Conservation (phyloP, 805 yeast species). For the Starmerella roubikii region DNA sequence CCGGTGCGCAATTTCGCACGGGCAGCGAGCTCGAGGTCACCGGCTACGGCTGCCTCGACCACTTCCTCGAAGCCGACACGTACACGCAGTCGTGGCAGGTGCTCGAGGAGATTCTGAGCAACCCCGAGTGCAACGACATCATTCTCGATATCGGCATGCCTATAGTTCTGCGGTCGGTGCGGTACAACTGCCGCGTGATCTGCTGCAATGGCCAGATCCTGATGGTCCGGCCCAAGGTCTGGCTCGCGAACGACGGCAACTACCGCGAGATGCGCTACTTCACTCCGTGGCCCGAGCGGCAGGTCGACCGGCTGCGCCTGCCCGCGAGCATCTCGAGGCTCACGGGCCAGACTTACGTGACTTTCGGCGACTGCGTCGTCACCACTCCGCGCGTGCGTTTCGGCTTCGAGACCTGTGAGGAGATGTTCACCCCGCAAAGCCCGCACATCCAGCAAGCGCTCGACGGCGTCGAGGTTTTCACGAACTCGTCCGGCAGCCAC, state of each 20-base stretch:
- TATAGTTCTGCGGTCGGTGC: constrained; percentile 66
- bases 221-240: constrained; percentile 80
- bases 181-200: constrained; percentile 82
- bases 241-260: constrained; percentile 95
- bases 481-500: constrained; percentile 95
- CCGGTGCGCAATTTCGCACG: constrained; percentile 71
- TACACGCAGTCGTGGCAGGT: constrained; percentile 91
- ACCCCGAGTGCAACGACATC: constrained; percentile 60
- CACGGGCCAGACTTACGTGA: constrained; percentile 54
- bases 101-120: constrained; percentile 59
- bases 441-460: constrained; percentile 86
- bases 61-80: constrained; percentile 78
- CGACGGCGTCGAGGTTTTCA: constrained; percentile 94
- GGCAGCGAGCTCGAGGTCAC: constrained; percentile 95
- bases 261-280: constrained; percentile 96
- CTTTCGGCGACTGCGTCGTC: constrained; percentile 83
- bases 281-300: constrained; percentile 84
- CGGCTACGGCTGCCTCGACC: constrained; percentile 68
- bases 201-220: constrained; percentile 68
- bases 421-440: constrained; percentile 86
- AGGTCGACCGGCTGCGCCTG: constrained; percentile 56
- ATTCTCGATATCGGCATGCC: constrained; percentile 93
- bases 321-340: constrained; percentile 56
- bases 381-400: constrained; percentile 73
- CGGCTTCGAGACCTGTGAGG: constrained; percentile 99